Evolutionary conservation across 371 early-diverging fungal species (phyloP).

Genomic region (Actinomortierella wolfii): DNA sequence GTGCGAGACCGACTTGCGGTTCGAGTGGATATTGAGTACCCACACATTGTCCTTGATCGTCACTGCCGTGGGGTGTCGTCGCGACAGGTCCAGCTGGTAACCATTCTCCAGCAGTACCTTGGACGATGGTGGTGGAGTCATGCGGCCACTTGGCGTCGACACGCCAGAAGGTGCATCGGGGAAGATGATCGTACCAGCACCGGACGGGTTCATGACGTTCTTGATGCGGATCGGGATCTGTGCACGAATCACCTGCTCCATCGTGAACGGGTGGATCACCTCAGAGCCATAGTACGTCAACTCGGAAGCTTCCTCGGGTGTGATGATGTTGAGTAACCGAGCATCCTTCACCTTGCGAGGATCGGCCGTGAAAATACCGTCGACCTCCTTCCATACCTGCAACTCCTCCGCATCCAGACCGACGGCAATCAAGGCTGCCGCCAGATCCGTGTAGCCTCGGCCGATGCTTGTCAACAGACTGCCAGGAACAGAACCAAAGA

Average conservation of each 20-base stretch:
- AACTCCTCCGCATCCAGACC: constrained; percentile 87
- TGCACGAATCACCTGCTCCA: constrained; percentile 97
- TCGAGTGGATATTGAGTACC: constrained; percentile 94
- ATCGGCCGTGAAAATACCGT: constrained; percentile 98
- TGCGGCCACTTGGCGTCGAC: constrained; percentile 51
- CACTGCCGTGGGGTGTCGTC: constrained; percentile 91
- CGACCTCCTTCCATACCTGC: constrained; percentile 99
- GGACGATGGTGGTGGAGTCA: constrained; percentile 67
- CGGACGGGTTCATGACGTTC: constrained; percentile 92
- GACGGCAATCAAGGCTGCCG: constrained; percentile 94
- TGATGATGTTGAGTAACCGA: constrained; percentile 86
- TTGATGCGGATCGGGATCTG: constrained; percentile 97
- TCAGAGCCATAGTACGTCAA: constrained; percentile 97
- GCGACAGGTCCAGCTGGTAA: constrained; percentile 70
- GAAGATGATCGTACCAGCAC: constrained; percentile 92
- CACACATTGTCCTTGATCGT: constrained; percentile 96
- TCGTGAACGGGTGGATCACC: constrained; percentile 98
- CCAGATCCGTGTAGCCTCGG: constrained; percentile 97
- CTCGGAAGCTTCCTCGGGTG: constrained; percentile 99
- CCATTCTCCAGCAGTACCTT: constrained; percentile 76
- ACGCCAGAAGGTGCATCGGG: constrained; percentile 58
- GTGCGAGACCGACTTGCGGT: constrained; percentile 91
- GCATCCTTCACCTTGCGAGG: constrained; percentile 96
- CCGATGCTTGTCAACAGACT: constrained; percentile 90
- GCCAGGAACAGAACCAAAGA: constrained; percentile 96